These are phyloP conservation scores for Hygrocybe punicea DNA, from an alignment of 768 basidiomycete genomes.

Conservation along the genomic window DNA sequence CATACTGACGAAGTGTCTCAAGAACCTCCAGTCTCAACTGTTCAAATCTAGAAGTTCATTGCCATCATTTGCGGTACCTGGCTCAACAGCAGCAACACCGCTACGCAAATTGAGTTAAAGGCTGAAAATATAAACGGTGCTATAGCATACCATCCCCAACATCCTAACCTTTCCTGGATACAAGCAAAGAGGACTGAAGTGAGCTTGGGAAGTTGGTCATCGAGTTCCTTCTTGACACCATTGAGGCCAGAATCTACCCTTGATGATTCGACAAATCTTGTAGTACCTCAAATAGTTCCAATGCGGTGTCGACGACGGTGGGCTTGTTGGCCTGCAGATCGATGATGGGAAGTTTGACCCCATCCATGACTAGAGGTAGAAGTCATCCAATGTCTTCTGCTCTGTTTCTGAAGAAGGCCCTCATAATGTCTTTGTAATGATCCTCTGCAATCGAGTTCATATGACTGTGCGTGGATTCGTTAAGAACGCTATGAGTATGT, in stretches of 20 bases:
- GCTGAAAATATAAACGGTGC: not conserved
- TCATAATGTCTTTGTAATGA: constrained; percentile 69
- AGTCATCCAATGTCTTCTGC: constrained; percentile 64
- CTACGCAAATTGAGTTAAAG: constrained; percentile 32
- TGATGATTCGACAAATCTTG: constrained; percentile 45
- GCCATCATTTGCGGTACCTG: constrained; percentile 52
- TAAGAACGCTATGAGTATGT: constrained; percentile 58
- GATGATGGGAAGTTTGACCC: constrained; percentile 64
- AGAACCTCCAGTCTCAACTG: constrained; percentile 73
- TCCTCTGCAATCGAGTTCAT: constrained; percentile 58
- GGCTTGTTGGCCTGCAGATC: constrained; percentile 85
- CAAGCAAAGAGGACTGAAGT: constrained; percentile 62
- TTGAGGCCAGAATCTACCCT: constrained; percentile 25
- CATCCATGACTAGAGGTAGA: constrained; percentile 59
- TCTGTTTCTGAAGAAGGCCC: constrained; percentile 78
- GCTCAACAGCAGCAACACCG: constrained; percentile 44
- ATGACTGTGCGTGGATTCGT: constrained; percentile 65
- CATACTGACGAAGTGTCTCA: constrained; percentile 69
- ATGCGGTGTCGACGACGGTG: constrained; percentile 61
- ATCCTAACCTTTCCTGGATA: constrained; percentile 64
- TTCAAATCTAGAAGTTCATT: constrained; percentile 63
- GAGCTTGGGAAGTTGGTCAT: constrained; percentile 60
- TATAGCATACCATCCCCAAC: constrained; percentile 55
- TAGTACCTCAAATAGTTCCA: constrained; percentile 70
- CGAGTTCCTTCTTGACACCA: constrained; percentile 39